A percentile compares a stretch with the other conserved stretches of the same genome.
Conservation (phyloP, 2,329 filamentous ascomycete genomes). For the Cercospora sesami region DNA sequence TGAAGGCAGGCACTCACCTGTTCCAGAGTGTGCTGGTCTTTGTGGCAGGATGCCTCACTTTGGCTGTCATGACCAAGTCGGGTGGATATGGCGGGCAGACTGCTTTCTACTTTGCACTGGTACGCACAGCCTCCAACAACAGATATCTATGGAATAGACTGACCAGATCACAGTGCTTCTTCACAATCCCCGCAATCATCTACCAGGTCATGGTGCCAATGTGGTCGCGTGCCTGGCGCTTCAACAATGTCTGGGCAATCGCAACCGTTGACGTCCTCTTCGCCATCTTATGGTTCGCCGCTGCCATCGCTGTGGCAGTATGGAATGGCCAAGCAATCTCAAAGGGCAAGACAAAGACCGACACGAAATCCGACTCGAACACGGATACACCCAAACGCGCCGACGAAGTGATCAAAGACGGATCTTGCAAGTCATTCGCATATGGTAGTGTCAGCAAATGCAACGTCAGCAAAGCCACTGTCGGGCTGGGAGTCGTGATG, state of each 20-base stretch:
- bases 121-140: conserved; percentile 38
- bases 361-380: background rate
- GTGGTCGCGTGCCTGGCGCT: conserved; percentile 59
- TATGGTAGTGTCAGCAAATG: conserved; percentile 59
- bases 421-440: conserved; percentile 56
- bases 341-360: conserved; percentile 47
- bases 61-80: conserved; percentile 58
- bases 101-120: conserved; percentile 59
- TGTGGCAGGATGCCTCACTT: conserved; percentile 57
- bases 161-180: conserved; percentile 53
- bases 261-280: conserved; percentile 57
- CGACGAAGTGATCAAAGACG: conserved; percentile 34
- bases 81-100: conserved; percentile 56
- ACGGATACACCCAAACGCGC: conserved; percentile 21
- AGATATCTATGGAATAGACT: background rate
- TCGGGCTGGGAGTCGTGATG: conserved; percentile 58
- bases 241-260: conserved; percentile 62
- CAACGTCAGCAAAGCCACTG: conserved; percentile 56
- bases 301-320: conserved; percentile 57
- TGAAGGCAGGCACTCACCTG: conserved; percentile 57
- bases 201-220: conserved; percentile 63
- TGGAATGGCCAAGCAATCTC: conserved; percentile 58
- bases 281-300: conserved; percentile 59
- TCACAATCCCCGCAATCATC: conserved; percentile 58
- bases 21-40: conserved; percentile 59